A percentile compares a stretch with the other conserved stretches of the same genome.
Evolutionary conservation across 1,284 basidiomycete species (phyloP).

Genomic region (Papiliotrema fonsecae): DNA sequence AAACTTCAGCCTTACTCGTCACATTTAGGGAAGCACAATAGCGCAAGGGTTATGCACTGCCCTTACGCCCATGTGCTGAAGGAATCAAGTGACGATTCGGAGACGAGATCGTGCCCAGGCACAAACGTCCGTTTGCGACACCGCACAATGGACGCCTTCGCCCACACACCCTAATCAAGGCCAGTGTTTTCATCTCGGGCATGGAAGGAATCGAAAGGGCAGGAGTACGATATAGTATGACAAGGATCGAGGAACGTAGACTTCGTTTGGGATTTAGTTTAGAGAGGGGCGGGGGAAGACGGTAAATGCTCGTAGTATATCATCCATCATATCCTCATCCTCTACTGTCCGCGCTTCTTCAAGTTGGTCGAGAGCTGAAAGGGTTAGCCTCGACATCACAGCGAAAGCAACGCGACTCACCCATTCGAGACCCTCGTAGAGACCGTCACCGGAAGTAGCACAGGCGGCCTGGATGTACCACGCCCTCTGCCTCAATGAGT

Average conservation of each 20-base stretch:
- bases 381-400: not conserved
- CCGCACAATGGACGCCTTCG: too few species aligned
- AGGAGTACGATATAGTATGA: not conserved
- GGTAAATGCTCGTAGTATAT: not conserved
- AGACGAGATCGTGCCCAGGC: too few species aligned
- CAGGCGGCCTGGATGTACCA: constrained; percentile 99
- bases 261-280: not conserved
- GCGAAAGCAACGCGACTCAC: constrained; percentile 23
- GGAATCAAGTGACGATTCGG: too few species aligned
- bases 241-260: not conserved
- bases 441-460: constrained; percentile 96
- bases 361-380: constrained; percentile 50
- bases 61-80: too few species aligned
- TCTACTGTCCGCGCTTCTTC: constrained; percentile 44
- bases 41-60: too few species aligned
- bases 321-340: not conserved
- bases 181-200: not conserved
- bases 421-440: constrained; percentile 98
- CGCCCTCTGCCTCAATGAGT: constrained; percentile 91
- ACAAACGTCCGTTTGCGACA: too few species aligned
- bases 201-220: not conserved
- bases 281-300: not conserved
- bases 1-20: too few species aligned
- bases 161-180: not conserved
- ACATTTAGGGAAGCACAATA: too few species aligned